A percentile compares a stretch with the other conserved stretches of the same genome.
Conservation (phyloP, 192 early-diverging fungal species). For the Hyaloraphidium curvatum region DNA sequence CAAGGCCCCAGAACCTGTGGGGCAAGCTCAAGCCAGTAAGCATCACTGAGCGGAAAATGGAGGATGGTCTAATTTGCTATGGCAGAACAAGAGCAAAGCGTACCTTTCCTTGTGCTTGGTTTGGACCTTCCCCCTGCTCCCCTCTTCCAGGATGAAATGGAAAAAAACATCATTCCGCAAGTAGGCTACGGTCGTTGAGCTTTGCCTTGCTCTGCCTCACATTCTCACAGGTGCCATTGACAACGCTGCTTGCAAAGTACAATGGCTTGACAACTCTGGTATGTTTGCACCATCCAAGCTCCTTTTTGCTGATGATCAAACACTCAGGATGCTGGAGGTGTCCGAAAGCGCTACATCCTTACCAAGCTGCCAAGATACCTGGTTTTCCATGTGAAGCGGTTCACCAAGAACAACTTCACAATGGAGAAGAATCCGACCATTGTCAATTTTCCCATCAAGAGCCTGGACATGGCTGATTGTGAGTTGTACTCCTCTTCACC, state of each 20-base stretch:
- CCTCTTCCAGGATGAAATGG: slow-evolving; percentile 66
- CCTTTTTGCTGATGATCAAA: neutral
- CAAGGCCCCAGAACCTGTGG: too few species aligned
- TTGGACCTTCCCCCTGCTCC: slow-evolving; percentile 82
- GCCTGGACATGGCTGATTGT: slow-evolving; percentile 69
- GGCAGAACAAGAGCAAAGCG: slow-evolving; percentile 21
- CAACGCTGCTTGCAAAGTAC: slow-evolving; percentile 62
- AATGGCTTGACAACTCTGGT: slow-evolving; percentile 55
- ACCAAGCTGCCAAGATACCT: slow-evolving; percentile 61
- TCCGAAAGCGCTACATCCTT: slow-evolving; percentile 51
- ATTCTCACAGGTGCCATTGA: slow-evolving; percentile 38
- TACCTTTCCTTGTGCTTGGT: slow-evolving; percentile 70
- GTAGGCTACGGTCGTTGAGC: slow-evolving; percentile 10
- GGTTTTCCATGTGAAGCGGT: slow-evolving; percentile 79
- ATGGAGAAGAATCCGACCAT: slow-evolving; percentile 92
- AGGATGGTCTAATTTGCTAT: too few species aligned
- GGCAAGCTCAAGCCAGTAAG: too few species aligned
- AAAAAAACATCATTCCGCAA: slow-evolving; percentile 83
- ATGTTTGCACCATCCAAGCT: neutral
- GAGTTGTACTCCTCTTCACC: slow-evolving; percentile 4
- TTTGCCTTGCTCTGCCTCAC: slow-evolving; percentile 4
- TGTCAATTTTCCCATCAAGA: slow-evolving; percentile 81
- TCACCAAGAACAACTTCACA: slow-evolving; percentile 64
- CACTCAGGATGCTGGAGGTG: slow-evolving; percentile 25
- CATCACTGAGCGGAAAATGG: too few species aligned